Evolutionary conservation across 768 basidiomycete genomes (phyloP).

Genomic region (Mycena sanguinolenta): DNA sequence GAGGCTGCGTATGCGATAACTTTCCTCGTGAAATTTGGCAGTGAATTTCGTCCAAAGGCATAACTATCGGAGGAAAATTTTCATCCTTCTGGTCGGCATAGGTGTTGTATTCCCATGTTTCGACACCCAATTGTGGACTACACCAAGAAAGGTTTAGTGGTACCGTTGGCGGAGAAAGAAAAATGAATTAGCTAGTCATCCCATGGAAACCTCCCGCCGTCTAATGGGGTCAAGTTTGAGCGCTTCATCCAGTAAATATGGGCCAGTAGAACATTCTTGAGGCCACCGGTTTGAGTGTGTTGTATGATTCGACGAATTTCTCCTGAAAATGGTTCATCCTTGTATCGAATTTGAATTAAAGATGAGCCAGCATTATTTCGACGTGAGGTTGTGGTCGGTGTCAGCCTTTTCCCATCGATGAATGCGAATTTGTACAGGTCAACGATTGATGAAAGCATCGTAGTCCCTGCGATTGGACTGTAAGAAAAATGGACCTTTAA

Average conservation of each 20-base stretch:
- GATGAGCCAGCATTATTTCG: not conserved
- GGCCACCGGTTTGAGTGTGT: slow-evolving; percentile 29
- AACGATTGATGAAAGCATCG: not conserved
- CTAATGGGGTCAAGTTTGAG: not conserved
- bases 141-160: not conserved
- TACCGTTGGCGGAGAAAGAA: not conserved
- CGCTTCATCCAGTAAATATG: slow-evolving; percentile 6
- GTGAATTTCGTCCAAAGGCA: no score
- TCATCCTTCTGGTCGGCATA: slow-evolving; percentile 4
- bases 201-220: not conserved
- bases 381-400: slow-evolving; percentile 26
- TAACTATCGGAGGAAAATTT: slow-evolving; percentile 22
- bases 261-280: slow-evolving; percentile 3
- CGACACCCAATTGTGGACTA: slow-evolving; percentile 40
- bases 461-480: not conserved
- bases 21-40: no score
- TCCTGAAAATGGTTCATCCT: slow-evolving; percentile 19
- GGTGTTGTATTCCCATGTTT: slow-evolving; percentile 32
- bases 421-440: slow-evolving; percentile 26
- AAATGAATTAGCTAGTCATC: not conserved
- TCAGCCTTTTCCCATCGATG: slow-evolving; percentile 35
- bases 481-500: slow-evolving; percentile 9
- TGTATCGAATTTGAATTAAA: slow-evolving; percentile 23
- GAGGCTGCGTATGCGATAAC: no score
- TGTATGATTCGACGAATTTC: slow-evolving; percentile 33